A percentile compares a stretch with the other conserved stretches of the same genome.
Evolutionary conservation across 441 rosid species (phyloP).

Genomic region (Aleurites moluccanus): DNA sequence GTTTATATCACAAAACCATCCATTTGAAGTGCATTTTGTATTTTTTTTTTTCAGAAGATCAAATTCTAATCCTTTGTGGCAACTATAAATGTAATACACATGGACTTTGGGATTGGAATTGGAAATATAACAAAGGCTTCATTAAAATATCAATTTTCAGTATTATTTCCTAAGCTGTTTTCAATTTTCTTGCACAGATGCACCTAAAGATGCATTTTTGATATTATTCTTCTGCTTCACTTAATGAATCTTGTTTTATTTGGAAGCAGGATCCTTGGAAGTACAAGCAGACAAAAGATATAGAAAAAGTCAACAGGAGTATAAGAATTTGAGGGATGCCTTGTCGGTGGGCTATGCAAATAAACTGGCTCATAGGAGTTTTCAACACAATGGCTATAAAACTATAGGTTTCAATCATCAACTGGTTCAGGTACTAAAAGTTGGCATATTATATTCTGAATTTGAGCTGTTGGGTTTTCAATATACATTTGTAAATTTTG

Average conservation of each 20-base stretch:
- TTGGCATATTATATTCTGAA: background rate
- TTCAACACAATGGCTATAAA: constrained; percentile 88
- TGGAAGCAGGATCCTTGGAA: constrained; percentile 70
- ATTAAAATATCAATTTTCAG: background rate
- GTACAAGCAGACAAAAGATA: constrained; percentile 52
- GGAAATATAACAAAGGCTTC: background rate
- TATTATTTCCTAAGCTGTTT: background rate
- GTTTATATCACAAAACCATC: background rate
- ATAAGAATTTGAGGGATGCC: constrained; percentile 82
- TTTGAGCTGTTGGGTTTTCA: background rate
- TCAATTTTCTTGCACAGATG: background rate
- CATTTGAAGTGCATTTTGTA: background rate
- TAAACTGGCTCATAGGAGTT: constrained; percentile 93
- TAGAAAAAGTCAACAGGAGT: constrained; percentile 48
- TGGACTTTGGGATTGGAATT: background rate
- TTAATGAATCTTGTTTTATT: constrained; percentile 1
- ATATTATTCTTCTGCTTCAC: background rate
- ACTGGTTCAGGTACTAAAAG: constrained; percentile 69
- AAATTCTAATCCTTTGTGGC: background rate
- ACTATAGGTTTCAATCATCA: constrained; percentile 77
- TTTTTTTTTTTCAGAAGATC: background rate
- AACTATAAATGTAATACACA: background rate
- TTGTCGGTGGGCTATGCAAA: constrained; percentile 78
- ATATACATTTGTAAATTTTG: too few relatives aligned
- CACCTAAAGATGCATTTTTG: background rate